Conservation (phyloP, 768 basidiomycete species). For the Amanita subjunquillea region DNA sequence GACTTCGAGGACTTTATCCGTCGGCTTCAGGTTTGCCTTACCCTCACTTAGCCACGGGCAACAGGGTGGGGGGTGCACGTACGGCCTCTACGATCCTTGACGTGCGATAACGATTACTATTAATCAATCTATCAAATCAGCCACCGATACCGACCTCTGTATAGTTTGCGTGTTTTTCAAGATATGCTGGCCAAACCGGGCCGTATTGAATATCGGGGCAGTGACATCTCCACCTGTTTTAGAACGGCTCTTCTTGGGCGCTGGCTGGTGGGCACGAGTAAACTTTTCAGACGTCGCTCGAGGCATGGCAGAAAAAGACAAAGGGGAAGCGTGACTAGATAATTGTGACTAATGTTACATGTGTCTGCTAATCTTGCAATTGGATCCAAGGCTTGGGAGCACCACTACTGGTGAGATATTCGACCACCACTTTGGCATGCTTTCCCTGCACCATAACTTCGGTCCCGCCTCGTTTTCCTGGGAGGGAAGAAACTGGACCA, state of each 20-base stretch:
- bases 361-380: slow-evolving; percentile 25
- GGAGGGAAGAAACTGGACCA: slow-evolving; percentile 44
- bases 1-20: slow-evolving; percentile 94
- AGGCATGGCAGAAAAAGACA: slow-evolving; percentile 41
- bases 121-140: neutral
- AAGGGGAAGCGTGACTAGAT: neutral
- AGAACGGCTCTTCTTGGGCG: slow-evolving; percentile 36
- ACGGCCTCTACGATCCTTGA: slow-evolving; percentile 5
- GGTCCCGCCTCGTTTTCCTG: slow-evolving; percentile 40
- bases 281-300: slow-evolving; percentile 72
- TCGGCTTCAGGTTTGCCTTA: slow-evolving; percentile 85
- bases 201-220: slow-evolving; percentile 93
- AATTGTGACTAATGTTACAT: neutral
- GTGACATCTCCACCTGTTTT: slow-evolving; percentile 27
- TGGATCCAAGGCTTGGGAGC: slow-evolving; percentile 81
- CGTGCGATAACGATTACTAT: neutral
- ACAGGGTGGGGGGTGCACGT: neutral
- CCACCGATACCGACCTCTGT: slow-evolving; percentile 55
- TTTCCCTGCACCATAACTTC: slow-evolving; percentile 86
- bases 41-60: neutral
- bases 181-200: slow-evolving; percentile 95
- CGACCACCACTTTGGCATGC: slow-evolving; percentile 55
- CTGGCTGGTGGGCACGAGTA: slow-evolving; percentile 57
- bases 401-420: slow-evolving; percentile 57
- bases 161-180: slow-evolving; percentile 89